Conservation (phyloP, 306 rosid species). For the Malus orientalis region DNA sequence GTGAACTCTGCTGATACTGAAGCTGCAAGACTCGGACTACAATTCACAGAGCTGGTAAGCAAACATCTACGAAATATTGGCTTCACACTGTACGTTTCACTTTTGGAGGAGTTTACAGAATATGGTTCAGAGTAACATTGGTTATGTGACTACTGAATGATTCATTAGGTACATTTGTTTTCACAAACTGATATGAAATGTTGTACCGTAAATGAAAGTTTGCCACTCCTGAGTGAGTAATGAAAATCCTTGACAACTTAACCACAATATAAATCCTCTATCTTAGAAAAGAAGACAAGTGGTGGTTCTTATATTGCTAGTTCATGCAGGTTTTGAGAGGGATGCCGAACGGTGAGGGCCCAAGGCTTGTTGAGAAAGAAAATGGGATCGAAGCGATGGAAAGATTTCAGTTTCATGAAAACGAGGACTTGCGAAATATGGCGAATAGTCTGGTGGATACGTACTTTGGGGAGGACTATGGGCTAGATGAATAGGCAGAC, state of each 20-base stretch:
- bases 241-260: not conserved
- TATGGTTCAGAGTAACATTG: not conserved
- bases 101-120: not conserved
- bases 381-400: conserved; percentile 98
- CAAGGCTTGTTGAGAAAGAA: conserved; percentile 81
- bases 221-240: not conserved
- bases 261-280: not conserved
- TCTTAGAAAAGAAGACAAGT: not conserved
- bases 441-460: conserved; percentile 77
- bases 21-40: conserved; percentile 90
- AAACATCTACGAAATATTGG: not conserved
- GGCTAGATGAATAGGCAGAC: conserved; percentile 49
- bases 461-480: conserved; percentile 90
- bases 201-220: not conserved
- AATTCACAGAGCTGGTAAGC: conserved; percentile 83
- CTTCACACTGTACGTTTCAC: not conserved
- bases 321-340: conserved; percentile 77
- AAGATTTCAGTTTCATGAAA: conserved; percentile 91
- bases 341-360: conserved; percentile 77
- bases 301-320: not conserved
- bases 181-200: not conserved
- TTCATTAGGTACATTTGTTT: not conserved
- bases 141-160: not conserved
- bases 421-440: conserved; percentile 86
- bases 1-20: conserved; percentile 78